Evolutionary conservation across 176 grass and related monocot genomes (phyloP), one percentile per base, ranked within the genome.

Genomic region (Thinopyrum elongatum): DNA sequence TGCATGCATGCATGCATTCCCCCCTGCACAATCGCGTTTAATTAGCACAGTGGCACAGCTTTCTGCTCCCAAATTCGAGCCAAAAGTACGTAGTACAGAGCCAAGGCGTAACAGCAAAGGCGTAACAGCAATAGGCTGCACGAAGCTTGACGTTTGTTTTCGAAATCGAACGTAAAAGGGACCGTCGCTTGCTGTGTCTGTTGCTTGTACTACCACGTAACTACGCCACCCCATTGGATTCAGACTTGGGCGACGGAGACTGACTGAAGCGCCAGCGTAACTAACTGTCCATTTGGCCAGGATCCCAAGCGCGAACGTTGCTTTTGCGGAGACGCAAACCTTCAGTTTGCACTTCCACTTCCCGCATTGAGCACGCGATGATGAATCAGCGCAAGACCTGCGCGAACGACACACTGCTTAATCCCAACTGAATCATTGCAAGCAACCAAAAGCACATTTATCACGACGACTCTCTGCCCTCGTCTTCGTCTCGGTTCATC

Each of bases 361-460:
- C 39, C 23, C 41, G 31, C 34, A 41, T 76, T 6, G 33, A 7
- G 35, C 33, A 38, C 39, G 35, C n/a, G 19, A 62, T 4, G 6
- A 61, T 74, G 82, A 26, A n/a, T 74, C 26, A 44, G 30, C 53
- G 36, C 12, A 46, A 21, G 27, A 30, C 41, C 38, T 82, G 60
- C 26, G 31, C 57, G 79, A 14, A 82, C 65, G 7, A 49, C 19
- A 17, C 22, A 9, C 71, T 73, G 41, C 35, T 23, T 14, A 51
- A 89, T 39, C 67, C 4, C 49, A 15, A 11, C 1, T 27, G 44
- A 47, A 70, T 57, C 33, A 67, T 21, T 8, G 7, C 55, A 83
- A 90, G 80, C 57, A 59, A 59, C 58, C 55, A 74, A 83, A 83
- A 66, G 2, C 84, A 8, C 74, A 87, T 83, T 83, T n/a, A 87